phyloP scores from a whole-genome alignment of 257 asterid species.

The Fraxinus anomala region DNA sequence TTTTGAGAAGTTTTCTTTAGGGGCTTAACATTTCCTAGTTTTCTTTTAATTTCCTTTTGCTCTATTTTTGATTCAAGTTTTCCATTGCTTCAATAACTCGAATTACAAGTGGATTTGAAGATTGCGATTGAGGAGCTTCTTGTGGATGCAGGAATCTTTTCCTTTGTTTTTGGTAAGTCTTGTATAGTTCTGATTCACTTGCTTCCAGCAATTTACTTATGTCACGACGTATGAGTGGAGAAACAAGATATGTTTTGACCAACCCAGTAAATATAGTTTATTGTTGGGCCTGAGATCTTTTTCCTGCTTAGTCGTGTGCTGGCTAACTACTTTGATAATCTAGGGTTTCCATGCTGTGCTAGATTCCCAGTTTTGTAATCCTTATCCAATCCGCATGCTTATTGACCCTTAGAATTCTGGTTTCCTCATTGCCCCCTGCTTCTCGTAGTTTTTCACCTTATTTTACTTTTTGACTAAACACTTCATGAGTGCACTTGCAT shows the following conservation, averaged over 20 bases:
- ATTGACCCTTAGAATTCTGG: not conserved
- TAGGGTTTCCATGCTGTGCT: not conserved
- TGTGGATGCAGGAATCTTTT: slow-evolving; percentile 1
- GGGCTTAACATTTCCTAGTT: not conserved
- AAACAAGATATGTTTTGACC: not conserved
- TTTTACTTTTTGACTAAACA: not conserved
- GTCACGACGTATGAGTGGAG: not conserved
- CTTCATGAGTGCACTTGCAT: not conserved
- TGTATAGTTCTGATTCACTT: not conserved
- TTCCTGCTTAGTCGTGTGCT: not conserved
- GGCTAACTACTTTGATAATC: not conserved
- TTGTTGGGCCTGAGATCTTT: not conserved
- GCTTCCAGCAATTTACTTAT: not conserved
- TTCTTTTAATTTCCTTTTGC: not conserved
- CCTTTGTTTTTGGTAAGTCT: slow-evolving; percentile 3
- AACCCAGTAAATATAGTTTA: not conserved
- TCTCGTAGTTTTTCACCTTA: not conserved
- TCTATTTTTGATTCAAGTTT: slow-evolving; percentile 1
- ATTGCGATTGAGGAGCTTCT: not conserved
- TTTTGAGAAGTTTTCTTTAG: not conserved
- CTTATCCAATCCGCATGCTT: not conserved
- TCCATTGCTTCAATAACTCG: not conserved
- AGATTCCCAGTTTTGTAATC: not conserved
- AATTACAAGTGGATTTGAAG: not conserved
- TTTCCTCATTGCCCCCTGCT: not conserved